Percentiles rank a stretch among this genome's conserved stretches.
phyloP scores from a whole-genome alignment of 2,329 filamentous ascomycete species.

The Aspergillus aculeatinus region DNA sequence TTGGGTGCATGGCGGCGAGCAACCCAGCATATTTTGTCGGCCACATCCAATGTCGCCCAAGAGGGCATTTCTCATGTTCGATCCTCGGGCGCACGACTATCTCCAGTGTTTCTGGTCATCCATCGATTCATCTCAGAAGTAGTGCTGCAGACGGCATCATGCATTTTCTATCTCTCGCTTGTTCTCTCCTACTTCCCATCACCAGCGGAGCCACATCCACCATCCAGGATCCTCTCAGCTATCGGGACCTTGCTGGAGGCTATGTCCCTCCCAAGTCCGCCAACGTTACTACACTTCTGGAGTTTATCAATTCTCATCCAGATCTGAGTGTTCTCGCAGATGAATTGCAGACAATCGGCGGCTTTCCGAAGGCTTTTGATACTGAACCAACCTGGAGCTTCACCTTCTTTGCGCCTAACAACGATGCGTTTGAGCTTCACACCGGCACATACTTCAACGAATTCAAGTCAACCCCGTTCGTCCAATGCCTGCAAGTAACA shows the following conservation, averaged over 20 bases:
- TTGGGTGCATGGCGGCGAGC: no score
- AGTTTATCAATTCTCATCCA: background rate
- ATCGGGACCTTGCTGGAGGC: background rate
- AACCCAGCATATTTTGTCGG: no score
- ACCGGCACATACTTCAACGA: conserved; percentile 26
- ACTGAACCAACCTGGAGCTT: conserved; percentile 28
- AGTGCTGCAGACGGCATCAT: no score
- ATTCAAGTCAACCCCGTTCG: background rate
- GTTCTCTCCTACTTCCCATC: no score
- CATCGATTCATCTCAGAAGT: no score
- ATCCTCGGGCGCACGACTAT: no score
- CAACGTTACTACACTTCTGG: background rate
- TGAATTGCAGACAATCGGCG: conserved; percentile 8
- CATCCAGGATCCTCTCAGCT: background rate
- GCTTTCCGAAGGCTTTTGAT: conserved; percentile 31
- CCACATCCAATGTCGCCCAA: no score
- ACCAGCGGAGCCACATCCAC: background rate
- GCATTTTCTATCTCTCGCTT: no score
- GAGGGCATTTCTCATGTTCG: no score
- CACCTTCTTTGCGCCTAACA: conserved; percentile 34
- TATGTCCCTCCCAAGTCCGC: background rate
- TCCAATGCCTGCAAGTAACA: no score
- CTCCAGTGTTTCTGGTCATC: no score
- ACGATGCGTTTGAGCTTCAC: conserved; percentile 29
- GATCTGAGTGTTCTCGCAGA: background rate